A percentile compares a stretch with the other conserved stretches of the same genome.
phyloP scores from a whole-genome alignment of 2,329 filamentous ascomycete species.

The Neophaeococcomyces mojaviensis region DNA sequence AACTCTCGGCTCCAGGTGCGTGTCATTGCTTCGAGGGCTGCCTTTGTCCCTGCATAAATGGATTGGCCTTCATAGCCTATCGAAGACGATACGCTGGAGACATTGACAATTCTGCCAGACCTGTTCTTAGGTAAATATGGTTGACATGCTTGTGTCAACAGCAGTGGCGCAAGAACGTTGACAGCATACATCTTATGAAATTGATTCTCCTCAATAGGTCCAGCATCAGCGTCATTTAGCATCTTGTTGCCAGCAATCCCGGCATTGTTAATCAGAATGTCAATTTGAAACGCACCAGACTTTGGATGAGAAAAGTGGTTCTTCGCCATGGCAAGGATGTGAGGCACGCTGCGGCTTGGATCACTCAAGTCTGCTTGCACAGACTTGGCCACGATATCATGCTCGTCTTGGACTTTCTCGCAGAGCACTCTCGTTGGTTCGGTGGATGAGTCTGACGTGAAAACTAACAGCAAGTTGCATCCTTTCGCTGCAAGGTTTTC shows the following conservation, averaged over 20 bases:
- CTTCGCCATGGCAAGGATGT: slow-evolving; percentile 52
- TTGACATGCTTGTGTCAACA: slow-evolving; percentile 48
- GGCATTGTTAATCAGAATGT: slow-evolving; percentile 54
- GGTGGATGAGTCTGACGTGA: slow-evolving; percentile 57
- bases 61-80: slow-evolving; percentile 49
- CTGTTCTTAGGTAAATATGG: slow-evolving; percentile 51
- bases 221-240: slow-evolving; percentile 50
- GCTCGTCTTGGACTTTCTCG: slow-evolving; percentile 44
- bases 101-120: slow-evolving; percentile 51
- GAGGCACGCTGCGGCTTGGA: slow-evolving; percentile 48
- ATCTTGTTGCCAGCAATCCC: slow-evolving; percentile 43
- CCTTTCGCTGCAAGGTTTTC: slow-evolving; percentile 68
- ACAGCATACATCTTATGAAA: slow-evolving; percentile 51
- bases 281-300: slow-evolving; percentile 43
- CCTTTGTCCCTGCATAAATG: slow-evolving; percentile 57
- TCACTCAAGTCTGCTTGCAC: slow-evolving; percentile 64
- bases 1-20: slow-evolving; percentile 54
- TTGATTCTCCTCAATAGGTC: slow-evolving; percentile 39
- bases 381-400: slow-evolving; percentile 54
- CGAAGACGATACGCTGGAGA: slow-evolving; percentile 48
- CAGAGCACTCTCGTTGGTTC: slow-evolving; percentile 48
- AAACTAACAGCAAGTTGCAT: slow-evolving; percentile 61
- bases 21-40: slow-evolving; percentile 56
- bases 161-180: slow-evolving; percentile 52
- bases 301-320: slow-evolving; percentile 51